Conservation (phyloP, 2,329 filamentous ascomycete species). For the Xylariomycetidae sp. region DNA sequence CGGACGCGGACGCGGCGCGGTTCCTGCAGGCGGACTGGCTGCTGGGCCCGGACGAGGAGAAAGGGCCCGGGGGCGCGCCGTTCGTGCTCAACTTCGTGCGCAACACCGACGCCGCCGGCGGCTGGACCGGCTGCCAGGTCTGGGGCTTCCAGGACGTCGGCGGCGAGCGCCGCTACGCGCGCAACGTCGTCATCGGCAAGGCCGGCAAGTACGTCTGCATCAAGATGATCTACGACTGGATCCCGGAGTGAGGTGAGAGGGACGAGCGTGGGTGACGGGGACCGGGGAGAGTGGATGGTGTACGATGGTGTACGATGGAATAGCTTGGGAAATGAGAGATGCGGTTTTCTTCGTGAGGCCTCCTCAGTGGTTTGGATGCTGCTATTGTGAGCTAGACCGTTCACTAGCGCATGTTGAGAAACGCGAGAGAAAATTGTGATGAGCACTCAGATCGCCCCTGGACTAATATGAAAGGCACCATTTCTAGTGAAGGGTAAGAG, state of each 20-base stretch:
- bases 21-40: slow-evolving; percentile 60
- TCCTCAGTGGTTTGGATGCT: too few species aligned
- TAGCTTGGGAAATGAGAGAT: too few species aligned
- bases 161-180: slow-evolving; percentile 45
- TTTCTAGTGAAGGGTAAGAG: too few species aligned
- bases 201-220: slow-evolving; percentile 39
- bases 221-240: slow-evolving; percentile 52
- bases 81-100: slow-evolving; percentile 60
- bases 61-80: slow-evolving; percentile 51
- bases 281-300: background rate
- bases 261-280: background rate
- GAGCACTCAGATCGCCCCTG: too few species aligned
- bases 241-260: slow-evolving; percentile 13
- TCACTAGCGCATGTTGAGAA: too few species aligned
- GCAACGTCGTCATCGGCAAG: slow-evolving; percentile 47
- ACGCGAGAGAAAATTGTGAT: too few species aligned
- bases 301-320: too few species aligned
- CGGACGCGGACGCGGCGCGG: slow-evolving; percentile 41
- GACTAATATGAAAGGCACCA: too few species aligned
- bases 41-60: slow-evolving; percentile 44
- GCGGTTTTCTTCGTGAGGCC: too few species aligned
- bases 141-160: slow-evolving; percentile 55
- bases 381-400: too few species aligned
- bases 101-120: slow-evolving; percentile 36
- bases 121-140: slow-evolving; percentile 51